Percentiles rank a stretch among this genome's conserved stretches.
Conservation (phyloP, 192 early-diverging fungal genomes). For the Rhizophagus sp. region DNA sequence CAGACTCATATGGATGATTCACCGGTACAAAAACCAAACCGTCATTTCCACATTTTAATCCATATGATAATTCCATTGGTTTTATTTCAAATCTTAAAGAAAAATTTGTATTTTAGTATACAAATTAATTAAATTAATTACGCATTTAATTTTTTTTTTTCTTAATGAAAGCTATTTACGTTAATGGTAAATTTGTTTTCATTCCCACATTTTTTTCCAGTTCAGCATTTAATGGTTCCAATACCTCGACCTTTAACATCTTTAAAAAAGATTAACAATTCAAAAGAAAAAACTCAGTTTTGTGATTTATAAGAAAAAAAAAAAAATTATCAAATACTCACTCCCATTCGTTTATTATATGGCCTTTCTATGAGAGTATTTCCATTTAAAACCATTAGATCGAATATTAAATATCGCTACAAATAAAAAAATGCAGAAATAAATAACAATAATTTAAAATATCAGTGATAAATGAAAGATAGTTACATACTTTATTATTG, state of each 20-base stretch:
- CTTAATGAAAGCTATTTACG: constrained; percentile 35
- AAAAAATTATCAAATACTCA: constrained; percentile 34
- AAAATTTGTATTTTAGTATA: not conserved
- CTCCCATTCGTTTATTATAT: constrained; percentile 62
- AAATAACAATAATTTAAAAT: not conserved
- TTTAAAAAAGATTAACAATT: constrained; percentile 29
- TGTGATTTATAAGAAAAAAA: too few relatives aligned
- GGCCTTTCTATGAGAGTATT: constrained; percentile 49
- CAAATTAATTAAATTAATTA: too few relatives aligned
- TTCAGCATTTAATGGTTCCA: constrained; percentile 53
- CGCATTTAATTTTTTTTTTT: not conserved
- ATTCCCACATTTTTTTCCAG: constrained; percentile 39
- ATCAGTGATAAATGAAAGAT: not conserved
- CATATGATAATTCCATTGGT: constrained; percentile 54
- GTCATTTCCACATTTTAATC: constrained; percentile 61
- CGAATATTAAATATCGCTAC: constrained; percentile 58
- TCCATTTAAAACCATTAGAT: constrained; percentile 63
- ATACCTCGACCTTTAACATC: constrained; percentile 59
- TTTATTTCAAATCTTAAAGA: constrained; percentile 55
- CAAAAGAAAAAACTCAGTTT: not conserved
- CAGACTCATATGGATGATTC: constrained; percentile 50
- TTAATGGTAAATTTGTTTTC: constrained; percentile 52
- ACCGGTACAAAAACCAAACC: constrained; percentile 70
- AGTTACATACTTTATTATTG: constrained; percentile 39
- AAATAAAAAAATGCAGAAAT: not conserved